Percentiles rank a stretch among this genome's conserved stretches.
phyloP scores from a whole-genome alignment of 805 yeast genomes.

The Ogataea henricii region DNA sequence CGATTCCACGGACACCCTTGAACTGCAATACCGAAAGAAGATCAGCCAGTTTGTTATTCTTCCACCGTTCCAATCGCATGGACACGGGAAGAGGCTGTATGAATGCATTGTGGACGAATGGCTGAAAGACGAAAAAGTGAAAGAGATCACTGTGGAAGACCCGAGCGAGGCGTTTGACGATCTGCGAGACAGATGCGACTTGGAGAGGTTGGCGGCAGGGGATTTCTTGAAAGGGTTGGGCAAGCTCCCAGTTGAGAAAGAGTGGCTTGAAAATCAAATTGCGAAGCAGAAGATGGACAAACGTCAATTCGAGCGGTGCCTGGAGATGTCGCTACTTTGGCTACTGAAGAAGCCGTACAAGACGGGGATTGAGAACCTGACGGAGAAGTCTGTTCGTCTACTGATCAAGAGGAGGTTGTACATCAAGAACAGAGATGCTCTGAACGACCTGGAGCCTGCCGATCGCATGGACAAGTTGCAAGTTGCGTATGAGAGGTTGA shows the following conservation, averaged over 20 bases:
- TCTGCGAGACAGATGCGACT: conserved; percentile 80
- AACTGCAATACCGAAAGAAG: conserved; percentile 56
- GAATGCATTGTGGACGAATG: conserved; percentile 55
- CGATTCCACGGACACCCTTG: conserved; percentile 40
- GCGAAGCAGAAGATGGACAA: conserved; percentile 59
- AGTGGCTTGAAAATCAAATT: conserved; percentile 46
- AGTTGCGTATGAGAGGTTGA: conserved; percentile 68
- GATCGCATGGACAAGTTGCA: conserved; percentile 72
- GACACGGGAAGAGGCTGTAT: conserved; percentile 73
- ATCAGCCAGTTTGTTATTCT: conserved; percentile 85
- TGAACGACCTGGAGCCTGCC: conserved; percentile 62
- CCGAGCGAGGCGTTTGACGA: conserved; percentile 93
- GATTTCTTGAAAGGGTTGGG: conserved; percentile 33
- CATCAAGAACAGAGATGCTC: conserved; percentile 77
- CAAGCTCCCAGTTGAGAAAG: conserved; percentile 26
- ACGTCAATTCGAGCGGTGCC: conserved; percentile 73
- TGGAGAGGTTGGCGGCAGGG: conserved; percentile 46
- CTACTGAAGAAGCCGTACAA: conserved; percentile 31
- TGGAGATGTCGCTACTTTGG: conserved; percentile 71
- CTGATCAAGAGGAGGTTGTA: conserved; percentile 75
- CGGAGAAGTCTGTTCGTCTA: conserved; percentile 46
- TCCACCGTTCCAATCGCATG: conserved; percentile 78
- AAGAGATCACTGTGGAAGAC: conserved; percentile 88
- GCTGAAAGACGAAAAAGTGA: conserved; percentile 51
- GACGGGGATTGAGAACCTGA: conserved; percentile 25